Evolutionary conservation across 176 grass and related monocot species (phyloP).

Genomic region (Cymbopogon citratus): DNA sequence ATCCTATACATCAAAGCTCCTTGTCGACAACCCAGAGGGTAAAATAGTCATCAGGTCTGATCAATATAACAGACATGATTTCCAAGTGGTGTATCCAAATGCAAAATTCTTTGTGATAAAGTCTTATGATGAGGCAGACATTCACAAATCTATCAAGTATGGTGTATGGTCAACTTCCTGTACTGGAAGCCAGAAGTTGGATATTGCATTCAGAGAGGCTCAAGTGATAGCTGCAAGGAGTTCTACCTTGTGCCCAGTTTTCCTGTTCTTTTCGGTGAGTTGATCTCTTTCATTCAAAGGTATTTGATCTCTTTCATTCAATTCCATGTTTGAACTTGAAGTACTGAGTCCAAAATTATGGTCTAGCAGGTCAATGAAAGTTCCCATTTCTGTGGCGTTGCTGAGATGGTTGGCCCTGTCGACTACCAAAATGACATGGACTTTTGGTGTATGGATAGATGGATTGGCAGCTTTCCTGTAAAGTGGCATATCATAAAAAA

Average conservation of each 20-base stretch:
- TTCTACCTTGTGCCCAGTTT: conserved; percentile 52
- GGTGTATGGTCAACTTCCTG: conserved; percentile 53
- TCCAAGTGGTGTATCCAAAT: conserved; percentile 59
- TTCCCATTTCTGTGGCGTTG: conserved; percentile 74
- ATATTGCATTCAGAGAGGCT: conserved; percentile 45
- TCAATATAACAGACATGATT: conserved; percentile 71
- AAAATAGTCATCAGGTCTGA: conserved; percentile 56
- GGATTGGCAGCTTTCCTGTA: conserved; percentile 73
- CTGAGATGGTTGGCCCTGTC: conserved; percentile 82
- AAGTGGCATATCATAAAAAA: conserved; percentile 95
- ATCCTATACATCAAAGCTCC: conserved; percentile 47
- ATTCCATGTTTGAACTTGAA: conserved; percentile 8
- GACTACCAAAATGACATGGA: conserved; percentile 74
- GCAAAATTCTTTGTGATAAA: conserved; percentile 91
- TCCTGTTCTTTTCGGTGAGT: conserved; percentile 90
- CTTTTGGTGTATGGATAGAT: conserved; percentile 66
- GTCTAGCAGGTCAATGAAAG: conserved; percentile 60
- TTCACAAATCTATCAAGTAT: conserved; percentile 82
- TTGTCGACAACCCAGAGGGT: conserved; percentile 28
- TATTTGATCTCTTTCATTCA: conserved; percentile 8
- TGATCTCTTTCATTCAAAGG: conserved; percentile 27
- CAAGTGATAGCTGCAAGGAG: conserved; percentile 44
- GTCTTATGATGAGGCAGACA: conserved; percentile 41
- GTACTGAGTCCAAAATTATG: conserved; percentile 16
- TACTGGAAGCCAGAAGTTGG: conserved; percentile 51